Evolutionary conservation across 768 basidiomycete genomes (phyloP).

Genomic region (Mycena galericulata): DNA sequence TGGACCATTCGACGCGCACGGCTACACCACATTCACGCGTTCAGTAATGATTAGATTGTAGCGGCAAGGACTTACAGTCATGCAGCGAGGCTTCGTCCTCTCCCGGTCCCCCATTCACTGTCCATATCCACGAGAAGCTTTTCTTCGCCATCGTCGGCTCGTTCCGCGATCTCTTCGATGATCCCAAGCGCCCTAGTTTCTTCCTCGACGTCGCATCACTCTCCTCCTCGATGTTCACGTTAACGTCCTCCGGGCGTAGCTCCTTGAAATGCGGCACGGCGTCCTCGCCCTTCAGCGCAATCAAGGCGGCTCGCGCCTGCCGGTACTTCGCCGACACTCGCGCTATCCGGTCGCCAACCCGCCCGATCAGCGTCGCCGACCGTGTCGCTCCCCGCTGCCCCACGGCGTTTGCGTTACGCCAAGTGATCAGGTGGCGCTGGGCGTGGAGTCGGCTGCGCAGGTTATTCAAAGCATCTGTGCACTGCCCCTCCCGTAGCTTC

Average conservation of each 20-base stretch:
- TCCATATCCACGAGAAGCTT: slow-evolving; percentile 25
- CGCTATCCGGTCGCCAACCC: slow-evolving; percentile 15
- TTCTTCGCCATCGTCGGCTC: background rate
- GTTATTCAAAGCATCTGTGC: background rate
- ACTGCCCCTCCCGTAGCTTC: slow-evolving; percentile 9
- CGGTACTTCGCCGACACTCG: slow-evolving; percentile 1
- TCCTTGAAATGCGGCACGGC: background rate
- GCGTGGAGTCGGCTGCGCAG: slow-evolving; percentile 17
- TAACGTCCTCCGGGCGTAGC: background rate
- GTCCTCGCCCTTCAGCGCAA: background rate
- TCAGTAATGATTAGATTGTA: background rate
- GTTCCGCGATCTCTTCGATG: background rate
- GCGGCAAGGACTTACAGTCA: slow-evolving; percentile 7
- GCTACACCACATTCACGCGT: background rate
- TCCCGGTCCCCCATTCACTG: background rate
- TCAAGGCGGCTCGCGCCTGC: background rate
- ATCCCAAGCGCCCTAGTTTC: background rate
- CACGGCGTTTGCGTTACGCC: background rate
- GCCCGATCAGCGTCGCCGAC: slow-evolving; percentile 18
- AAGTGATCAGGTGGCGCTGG: slow-evolving; percentile 16
- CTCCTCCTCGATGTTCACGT: background rate
- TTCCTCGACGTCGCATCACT: background rate
- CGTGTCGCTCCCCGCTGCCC: slow-evolving; percentile 21
- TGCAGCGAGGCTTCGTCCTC: slow-evolving; percentile 1
- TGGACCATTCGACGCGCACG: slow-evolving; percentile 39